These are phyloP conservation scores for Colletotrichum siamense DNA, from an alignment of 2,329 filamentous ascomycete genomes.

Conservation along the genomic window DNA sequence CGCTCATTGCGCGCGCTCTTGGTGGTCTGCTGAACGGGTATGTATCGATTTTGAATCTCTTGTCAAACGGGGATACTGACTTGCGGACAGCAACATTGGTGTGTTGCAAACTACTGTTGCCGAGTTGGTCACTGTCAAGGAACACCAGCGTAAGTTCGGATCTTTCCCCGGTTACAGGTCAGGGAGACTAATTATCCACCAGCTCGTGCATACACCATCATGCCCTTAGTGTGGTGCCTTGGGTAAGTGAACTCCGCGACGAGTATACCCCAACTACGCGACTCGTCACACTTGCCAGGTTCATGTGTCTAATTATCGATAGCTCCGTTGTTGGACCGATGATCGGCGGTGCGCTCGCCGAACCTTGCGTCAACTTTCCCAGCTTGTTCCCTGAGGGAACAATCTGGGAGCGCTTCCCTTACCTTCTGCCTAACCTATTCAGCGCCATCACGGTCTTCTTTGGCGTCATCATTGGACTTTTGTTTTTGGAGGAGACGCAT, in stretches of 20 bases:
- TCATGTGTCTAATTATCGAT: conserved; percentile 32
- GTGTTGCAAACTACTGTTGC: conserved; percentile 95
- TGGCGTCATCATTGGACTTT: conserved; percentile 77
- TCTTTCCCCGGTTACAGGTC: neutral
- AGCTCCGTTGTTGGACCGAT: conserved; percentile 91
- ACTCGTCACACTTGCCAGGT: neutral
- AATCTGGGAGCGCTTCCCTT: conserved; percentile 87
- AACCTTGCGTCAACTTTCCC: conserved; percentile 85
- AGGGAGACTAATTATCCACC: conserved; percentile 29
- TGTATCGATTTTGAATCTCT: conserved; percentile 20
- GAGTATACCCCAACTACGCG: neutral
- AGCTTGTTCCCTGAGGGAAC: conserved; percentile 72
- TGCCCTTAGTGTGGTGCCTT: conserved; percentile 98
- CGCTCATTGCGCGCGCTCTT: conserved; percentile 84
- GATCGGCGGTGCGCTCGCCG: conserved; percentile 87
- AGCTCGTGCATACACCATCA: conserved; percentile 94
- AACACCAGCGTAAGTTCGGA: conserved; percentile 78
- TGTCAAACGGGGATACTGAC: conserved; percentile 25
- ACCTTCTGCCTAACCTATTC: conserved; percentile 90
- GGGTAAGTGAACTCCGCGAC: conserved; percentile 61
- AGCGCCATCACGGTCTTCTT: conserved; percentile 79
- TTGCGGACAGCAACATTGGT: conserved; percentile 76
- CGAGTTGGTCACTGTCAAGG: conserved; percentile 90
- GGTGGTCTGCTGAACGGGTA: conserved; percentile 94
- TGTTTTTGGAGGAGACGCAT: conserved; percentile 96